Conservation (phyloP, 768 basidiomycete genomes). For the Pisolithus orientalis region DNA sequence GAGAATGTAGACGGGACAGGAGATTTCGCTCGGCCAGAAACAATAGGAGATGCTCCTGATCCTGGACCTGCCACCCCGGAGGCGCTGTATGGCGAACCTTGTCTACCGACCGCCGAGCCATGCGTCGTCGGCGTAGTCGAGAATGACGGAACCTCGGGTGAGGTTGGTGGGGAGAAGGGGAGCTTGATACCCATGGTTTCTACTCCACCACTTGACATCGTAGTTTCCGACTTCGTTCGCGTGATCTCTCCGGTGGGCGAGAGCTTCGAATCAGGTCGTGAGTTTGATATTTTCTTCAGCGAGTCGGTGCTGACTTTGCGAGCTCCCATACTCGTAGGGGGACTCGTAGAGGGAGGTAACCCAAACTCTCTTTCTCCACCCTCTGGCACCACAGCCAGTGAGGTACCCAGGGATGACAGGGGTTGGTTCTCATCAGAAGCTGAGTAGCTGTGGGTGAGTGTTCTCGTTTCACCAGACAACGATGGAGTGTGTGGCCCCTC, state of each 20-base stretch:
- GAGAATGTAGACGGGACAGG: slow-evolving; percentile 19
- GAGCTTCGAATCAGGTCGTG: slow-evolving; percentile 36
- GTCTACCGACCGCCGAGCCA: slow-evolving; percentile 14
- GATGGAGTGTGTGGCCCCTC: slow-evolving; percentile 35
- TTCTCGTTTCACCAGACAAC: slow-evolving; percentile 9
- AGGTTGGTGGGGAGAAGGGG: slow-evolving; percentile 25
- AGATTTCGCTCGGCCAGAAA: slow-evolving; percentile 15
- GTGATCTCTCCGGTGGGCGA: slow-evolving; percentile 21
- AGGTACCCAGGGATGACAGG: slow-evolving; percentile 9
- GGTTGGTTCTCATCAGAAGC: slow-evolving; percentile 24
- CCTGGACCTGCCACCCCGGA: slow-evolving; percentile 9
- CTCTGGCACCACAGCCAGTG: slow-evolving; percentile 18
- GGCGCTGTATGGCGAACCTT: slow-evolving; percentile 8
- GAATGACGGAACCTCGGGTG: slow-evolving; percentile 27
- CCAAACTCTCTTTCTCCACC: slow-evolving; percentile 10
- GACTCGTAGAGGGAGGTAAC: slow-evolving; percentile 18
- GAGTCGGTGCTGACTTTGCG: slow-evolving; percentile 34
- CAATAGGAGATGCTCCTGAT: not conserved
- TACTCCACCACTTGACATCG: slow-evolving; percentile 6
- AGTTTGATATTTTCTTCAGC: slow-evolving; percentile 18
- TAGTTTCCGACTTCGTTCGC: slow-evolving; percentile 14
- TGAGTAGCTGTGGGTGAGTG: slow-evolving; percentile 8
- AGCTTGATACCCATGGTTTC: slow-evolving; percentile 27
- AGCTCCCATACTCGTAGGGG: slow-evolving; percentile 17
- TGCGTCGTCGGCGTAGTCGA: slow-evolving; percentile 20